A percentile compares a stretch with the other conserved stretches of the same genome.
Conservation (phyloP, 331 rosid genomes). For the Spiraea crenata region DNA sequence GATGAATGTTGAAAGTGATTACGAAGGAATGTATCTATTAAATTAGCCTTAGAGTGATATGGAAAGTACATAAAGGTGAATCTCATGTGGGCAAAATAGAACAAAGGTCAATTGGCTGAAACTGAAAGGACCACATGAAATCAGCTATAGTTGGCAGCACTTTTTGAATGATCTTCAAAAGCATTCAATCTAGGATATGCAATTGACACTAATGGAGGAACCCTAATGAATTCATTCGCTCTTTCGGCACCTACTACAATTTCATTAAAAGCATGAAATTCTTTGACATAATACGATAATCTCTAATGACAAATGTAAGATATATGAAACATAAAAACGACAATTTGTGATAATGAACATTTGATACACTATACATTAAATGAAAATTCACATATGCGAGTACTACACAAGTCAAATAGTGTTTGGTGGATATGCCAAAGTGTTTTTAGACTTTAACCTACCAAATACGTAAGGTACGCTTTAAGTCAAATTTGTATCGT, state of each 20-base stretch:
- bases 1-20: conserved; percentile 13
- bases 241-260: background rate
- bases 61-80: conserved; percentile 19
- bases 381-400: too few species aligned
- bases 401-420: background rate
- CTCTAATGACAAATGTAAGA: too few species aligned
- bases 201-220: background rate
- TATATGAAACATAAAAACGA: background rate
- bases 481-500: background rate
- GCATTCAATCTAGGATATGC: background rate
- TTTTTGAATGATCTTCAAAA: conserved; percentile 5
- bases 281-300: background rate
- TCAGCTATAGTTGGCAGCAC: background rate
- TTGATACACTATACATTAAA: background rate
- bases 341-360: background rate
- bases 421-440: too few species aligned
- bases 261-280: background rate
- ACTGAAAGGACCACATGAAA: background rate
- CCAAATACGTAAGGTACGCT: background rate
- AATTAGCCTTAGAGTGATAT: background rate
- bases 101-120: background rate
- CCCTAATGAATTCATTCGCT: background rate
- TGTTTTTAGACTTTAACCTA: background rate
- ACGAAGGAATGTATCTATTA: background rate
- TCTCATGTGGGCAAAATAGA: background rate